Evolutionary conservation across 306 rosid species (phyloP), one percentile per base, ranked within the genome.

Genomic region (Trifolium dubium): DNA sequence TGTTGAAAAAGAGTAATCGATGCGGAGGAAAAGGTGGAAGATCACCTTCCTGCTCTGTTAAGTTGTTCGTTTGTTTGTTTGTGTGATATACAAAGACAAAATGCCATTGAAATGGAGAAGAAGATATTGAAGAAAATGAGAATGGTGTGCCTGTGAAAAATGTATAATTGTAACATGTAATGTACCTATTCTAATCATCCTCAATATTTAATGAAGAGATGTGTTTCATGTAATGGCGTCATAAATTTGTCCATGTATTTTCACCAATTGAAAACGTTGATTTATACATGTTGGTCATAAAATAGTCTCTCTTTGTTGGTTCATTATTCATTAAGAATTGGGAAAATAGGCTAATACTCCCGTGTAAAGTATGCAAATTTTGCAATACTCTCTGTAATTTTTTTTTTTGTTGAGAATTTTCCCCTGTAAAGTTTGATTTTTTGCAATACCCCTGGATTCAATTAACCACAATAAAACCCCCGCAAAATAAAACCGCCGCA

Each of bases 171-270:
- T 86, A 82, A 84, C 86, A 73, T 81, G 82, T 65, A 43, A 43
- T 65, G 71, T 43, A 81, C 69, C 66, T 50, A 72, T 77, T 74
- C 81, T 81, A 73, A 79, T 84, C 89, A 91, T 91, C 91, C 86
- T 91, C 92, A 72, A 79, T 83, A 80, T 83, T 85, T 83, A 85
- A 85, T 82, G 96, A 85, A 90, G 93, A 78, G 91, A 88, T 90
- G 96, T 88, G 96, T 88, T 78, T 74, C 83, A 37, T 80, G 79
- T 84, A 53, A 73, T 69, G 49, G 49, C 63, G 15, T 30, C 32
- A 64, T 71, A 43, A 23, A 19, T 19, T 23, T 65, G 39, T 65
- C 17, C 1, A 7, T 65, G 70, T 41, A 14, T 41, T 65, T 65
- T 65, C 35, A 41, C 35, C 5, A 41, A 31, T 39, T 37, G 32